phyloP scores from a whole-genome alignment of 2,329 filamentous ascomycete genomes.

The Colletotrichum lupini region DNA sequence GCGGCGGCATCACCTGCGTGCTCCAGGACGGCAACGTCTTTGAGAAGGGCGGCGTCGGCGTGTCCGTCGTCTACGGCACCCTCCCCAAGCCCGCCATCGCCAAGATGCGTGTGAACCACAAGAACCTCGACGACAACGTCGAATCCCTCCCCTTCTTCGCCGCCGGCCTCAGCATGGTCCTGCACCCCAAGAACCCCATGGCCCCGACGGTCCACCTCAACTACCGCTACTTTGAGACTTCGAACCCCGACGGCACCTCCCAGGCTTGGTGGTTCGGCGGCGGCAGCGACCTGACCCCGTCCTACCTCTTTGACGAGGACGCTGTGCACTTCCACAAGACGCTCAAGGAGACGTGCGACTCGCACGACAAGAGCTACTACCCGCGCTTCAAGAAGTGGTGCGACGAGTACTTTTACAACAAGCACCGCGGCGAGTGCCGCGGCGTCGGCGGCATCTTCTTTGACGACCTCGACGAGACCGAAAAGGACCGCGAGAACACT shows the following conservation, averaged over 20 bases:
- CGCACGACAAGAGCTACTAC: constrained; percentile 92
- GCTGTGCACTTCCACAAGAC: constrained; percentile 96
- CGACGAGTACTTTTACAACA: constrained; percentile 96
- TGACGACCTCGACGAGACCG: constrained; percentile 90
- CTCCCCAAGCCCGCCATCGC: constrained; percentile 88
- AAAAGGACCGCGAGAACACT: constrained; percentile 87
- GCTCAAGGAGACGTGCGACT: constrained; percentile 92
- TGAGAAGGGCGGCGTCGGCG: constrained; percentile 96
- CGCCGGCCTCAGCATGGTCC: constrained; percentile 89
- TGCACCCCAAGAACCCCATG: constrained; percentile 96
- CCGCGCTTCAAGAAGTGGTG: constrained; percentile 98
- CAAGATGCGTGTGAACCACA: constrained; percentile 96
- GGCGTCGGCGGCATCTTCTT: constrained; percentile 98
- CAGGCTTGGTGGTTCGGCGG: constrained; percentile 99
- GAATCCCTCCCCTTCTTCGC: constrained; percentile 95
- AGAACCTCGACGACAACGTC: constrained; percentile 80
- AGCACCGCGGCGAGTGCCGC: constrained; percentile 87
- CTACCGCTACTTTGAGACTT: constrained; percentile 98
- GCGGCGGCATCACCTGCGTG: constrained; percentile 93
- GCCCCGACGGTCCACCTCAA: constrained; percentile 98
- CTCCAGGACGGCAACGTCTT: constrained; percentile 97
- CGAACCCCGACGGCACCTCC: constrained; percentile 80
- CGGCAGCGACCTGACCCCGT: constrained; percentile 91
- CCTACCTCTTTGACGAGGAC: constrained; percentile 96
- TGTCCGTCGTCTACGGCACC: constrained; percentile 92